Evolutionary conservation across 345 rosid species (phyloP), one percentile per base, ranked within the genome.

Genomic region (Bruguiera parviflora): DNA sequence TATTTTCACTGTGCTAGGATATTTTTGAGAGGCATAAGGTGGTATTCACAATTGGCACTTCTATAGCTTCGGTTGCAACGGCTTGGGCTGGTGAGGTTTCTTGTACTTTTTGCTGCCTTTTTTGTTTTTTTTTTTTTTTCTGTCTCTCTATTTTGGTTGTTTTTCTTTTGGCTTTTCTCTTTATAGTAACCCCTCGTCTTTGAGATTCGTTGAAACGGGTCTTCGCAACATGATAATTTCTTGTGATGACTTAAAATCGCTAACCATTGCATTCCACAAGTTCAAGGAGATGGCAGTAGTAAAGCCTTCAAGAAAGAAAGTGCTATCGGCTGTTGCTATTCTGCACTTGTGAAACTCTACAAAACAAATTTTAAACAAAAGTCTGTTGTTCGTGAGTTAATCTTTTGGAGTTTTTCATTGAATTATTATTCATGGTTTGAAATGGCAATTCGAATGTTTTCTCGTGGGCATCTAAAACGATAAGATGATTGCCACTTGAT

Each of bases 21-120:
- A 82, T 80, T 63, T 89, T 95, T 73, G 99, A 95, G 82, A 88
- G 87, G 80, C 91, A 95, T 67, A 87, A 74, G 80, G 92, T 89
- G 68, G 92, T 95, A 27, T 89, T 95, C 71, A 88, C 99, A 5
- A 52, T 95, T 43, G 99, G 96, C 70, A 89, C 99, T 65, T 95
- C 99, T 71, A 27, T 87, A 18, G 99, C 97, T 22, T 91, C 99
- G 20, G 88, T 95, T 81, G 93, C 86, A 51, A 92, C 97, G 19
- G 97, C 97, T 64, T 95, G 97, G 93, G 66, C 76, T 60, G 99
- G 97, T 95, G 77, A 74, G 86, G 73, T 75, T 35, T 65, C 15
- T 31, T 63, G 65, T 10, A 18, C 8, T 61, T 57, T 65, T 9
- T 20, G 32, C 9, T 29, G 25, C 4, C 28, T 52, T 21, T 5